Conservation (phyloP, 768 basidiomycete genomes). For the Mycena latifolia region DNA sequence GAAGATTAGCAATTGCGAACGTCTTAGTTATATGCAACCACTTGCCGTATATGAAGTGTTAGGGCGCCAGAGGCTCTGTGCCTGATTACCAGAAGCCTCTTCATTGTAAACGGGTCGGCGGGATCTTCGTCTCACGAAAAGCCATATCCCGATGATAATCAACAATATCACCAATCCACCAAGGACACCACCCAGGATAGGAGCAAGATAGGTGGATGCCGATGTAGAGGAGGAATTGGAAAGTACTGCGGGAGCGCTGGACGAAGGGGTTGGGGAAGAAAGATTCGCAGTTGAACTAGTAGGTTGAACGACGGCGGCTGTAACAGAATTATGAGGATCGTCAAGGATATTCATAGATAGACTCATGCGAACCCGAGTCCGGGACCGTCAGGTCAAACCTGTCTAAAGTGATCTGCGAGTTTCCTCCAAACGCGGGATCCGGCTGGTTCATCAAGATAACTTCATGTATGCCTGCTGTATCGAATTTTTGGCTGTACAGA, state of each 20-base stretch:
- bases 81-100: neutral
- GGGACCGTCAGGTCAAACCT: conserved; percentile 41
- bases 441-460: conserved; percentile 43
- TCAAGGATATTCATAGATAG: neutral
- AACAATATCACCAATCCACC: conserved; percentile 50
- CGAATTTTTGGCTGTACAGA: conserved; percentile 40
- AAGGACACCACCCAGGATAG: conserved; percentile 56
- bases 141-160: conserved; percentile 40
- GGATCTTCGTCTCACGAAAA: conserved; percentile 34
- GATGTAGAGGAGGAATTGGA: conserved; percentile 5
- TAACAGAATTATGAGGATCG: conserved; percentile 8
- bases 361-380: conserved; percentile 7
- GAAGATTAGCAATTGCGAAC: neutral
- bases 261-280: conserved; percentile 8
- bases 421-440: conserved; percentile 39
- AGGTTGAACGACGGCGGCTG: neutral
- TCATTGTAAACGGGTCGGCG: conserved; percentile 17
- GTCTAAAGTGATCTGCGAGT: conserved; percentile 47
- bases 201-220: conserved; percentile 40
- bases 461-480: conserved; percentile 40
- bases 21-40: too few relatives aligned
- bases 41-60: conserved; percentile 5
- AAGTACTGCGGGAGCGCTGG: neutral
- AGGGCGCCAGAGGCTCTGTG: neutral
- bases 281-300: neutral